Conservation (phyloP, 441 rosid genomes). For the Eruca vesicaria region DNA sequence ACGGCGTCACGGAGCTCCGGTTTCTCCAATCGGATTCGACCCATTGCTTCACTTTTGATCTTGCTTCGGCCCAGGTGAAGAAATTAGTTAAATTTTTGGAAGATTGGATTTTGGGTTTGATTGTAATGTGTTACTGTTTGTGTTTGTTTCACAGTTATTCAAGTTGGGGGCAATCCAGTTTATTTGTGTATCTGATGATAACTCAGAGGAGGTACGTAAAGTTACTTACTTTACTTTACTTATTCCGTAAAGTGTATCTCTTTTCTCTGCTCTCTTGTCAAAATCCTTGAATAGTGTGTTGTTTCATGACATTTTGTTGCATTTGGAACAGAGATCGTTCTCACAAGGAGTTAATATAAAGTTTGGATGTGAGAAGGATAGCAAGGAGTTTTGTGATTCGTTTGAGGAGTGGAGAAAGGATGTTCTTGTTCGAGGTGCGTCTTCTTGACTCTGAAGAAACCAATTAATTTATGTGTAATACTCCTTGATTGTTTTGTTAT, state of each 20-base stretch:
- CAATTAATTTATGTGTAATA: conserved; percentile 3
- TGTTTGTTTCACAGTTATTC: conserved; percentile 55
- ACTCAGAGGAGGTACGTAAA: conserved; percentile 53
- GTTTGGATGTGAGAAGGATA: conserved; percentile 72
- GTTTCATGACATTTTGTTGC: background rate
- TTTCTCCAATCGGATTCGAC: conserved; percentile 45
- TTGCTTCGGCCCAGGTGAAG: conserved; percentile 50
- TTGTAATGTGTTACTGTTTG: background rate
- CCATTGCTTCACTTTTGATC: conserved; percentile 43
- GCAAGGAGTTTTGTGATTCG: conserved; percentile 68
- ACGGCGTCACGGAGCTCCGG: conserved; percentile 55
- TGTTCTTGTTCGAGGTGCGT: conserved; percentile 55
- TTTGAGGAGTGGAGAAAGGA: conserved; percentile 80
- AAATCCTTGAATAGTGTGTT: background rate
- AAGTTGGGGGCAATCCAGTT: conserved; percentile 66
- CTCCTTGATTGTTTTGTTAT: conserved; percentile 24
- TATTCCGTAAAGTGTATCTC: background rate
- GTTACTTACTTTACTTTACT: background rate
- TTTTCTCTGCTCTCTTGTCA: background rate
- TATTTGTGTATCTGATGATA: conserved; percentile 54
- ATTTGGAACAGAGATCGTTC: conserved; percentile 54
- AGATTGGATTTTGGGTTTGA: conserved; percentile 4
- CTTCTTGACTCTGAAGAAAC: conserved; percentile 13
- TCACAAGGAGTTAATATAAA: conserved; percentile 59
- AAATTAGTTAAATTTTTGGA: background rate